Evolutionary conservation across 305 asterid species (phyloP).

Genomic region (Fraxinus velutina): DNA sequence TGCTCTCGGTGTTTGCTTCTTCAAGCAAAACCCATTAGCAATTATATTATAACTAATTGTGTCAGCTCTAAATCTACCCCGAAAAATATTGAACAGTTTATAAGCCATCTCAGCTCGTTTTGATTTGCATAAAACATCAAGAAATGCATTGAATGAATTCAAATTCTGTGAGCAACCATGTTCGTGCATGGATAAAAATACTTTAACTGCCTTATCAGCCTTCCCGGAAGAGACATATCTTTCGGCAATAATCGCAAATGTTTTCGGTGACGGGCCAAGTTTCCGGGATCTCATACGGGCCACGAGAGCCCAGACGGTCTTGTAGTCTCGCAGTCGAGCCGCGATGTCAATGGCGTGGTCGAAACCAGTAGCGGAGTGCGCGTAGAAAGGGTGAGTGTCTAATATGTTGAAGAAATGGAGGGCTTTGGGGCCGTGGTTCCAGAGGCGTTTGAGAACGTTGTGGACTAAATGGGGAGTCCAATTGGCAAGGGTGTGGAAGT

Average conservation of each 20-base stretch:
- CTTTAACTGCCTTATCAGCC: slow-evolving; percentile 75
- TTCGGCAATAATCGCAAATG: slow-evolving; percentile 74
- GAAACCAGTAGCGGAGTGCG: slow-evolving; percentile 62
- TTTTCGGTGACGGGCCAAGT: slow-evolving; percentile 70
- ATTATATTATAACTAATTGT: slow-evolving; percentile 64
- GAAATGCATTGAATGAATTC: slow-evolving; percentile 64
- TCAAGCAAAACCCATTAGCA: slow-evolving; percentile 75
- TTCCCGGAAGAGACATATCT: slow-evolving; percentile 77
- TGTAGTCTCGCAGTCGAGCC: slow-evolving; percentile 72
- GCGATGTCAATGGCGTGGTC: slow-evolving; percentile 78
- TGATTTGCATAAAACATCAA: slow-evolving; percentile 78
- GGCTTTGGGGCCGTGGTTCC: slow-evolving; percentile 97
- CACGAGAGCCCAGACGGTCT: slow-evolving; percentile 59
- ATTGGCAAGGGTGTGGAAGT: slow-evolving; percentile 33
- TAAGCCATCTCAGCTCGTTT: slow-evolving; percentile 72
- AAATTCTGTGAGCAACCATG: slow-evolving; percentile 84
- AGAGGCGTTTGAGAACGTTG: slow-evolving; percentile 66
- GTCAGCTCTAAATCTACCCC: slow-evolving; percentile 67
- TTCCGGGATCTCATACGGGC: slow-evolving; percentile 51
- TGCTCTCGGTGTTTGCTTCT: slow-evolving; percentile 66
- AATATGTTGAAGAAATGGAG: slow-evolving; percentile 72
- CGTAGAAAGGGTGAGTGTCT: slow-evolving; percentile 51
- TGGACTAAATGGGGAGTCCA: slow-evolving; percentile 70
- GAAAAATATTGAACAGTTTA: slow-evolving; percentile 46
- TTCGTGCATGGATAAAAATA: slow-evolving; percentile 77